Conservation (phyloP, 352 stramenopile genomes). For the Nothophytophthora sp. region DNA sequence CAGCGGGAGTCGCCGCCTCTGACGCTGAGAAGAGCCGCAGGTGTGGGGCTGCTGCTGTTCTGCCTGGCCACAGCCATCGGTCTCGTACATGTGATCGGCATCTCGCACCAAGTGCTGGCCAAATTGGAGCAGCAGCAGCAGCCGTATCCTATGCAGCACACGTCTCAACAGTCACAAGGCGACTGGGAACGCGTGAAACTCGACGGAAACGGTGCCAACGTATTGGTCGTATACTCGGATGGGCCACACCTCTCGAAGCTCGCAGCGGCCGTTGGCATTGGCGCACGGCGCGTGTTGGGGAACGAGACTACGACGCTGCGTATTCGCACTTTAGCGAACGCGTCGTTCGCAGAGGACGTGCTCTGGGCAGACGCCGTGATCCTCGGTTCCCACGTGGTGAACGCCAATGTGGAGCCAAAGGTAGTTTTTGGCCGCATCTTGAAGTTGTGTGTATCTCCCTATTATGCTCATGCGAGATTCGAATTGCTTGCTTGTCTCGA, state of each 20-base stretch:
- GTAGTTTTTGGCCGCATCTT: no score
- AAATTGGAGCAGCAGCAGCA: conserved; percentile 33
- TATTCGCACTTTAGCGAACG: conserved; percentile 53
- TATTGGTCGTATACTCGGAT: conserved; percentile 77
- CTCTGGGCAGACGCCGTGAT: conserved; percentile 85
- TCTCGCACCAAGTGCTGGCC: conserved; percentile 41
- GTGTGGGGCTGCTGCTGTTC: conserved; percentile 34
- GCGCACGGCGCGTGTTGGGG: conserved; percentile 35
- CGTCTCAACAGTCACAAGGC: conserved; percentile 17
- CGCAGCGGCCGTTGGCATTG: conserved; percentile 59
- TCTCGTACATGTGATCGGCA: conserved; percentile 37
- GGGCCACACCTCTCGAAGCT: conserved; percentile 75
- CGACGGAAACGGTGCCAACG: conserved; percentile 23
- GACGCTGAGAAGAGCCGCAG: conserved; percentile 10
- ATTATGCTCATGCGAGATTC: no score
- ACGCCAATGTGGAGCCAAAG: conserved; percentile 89
- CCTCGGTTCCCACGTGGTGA: conserved; percentile 83
- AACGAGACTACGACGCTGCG: conserved; percentile 42
- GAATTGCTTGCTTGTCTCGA: neutral
- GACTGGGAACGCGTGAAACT: conserved; percentile 12
- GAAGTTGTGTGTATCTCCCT: no score
- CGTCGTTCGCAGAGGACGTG: conserved; percentile 81
- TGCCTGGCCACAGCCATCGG: conserved; percentile 33
- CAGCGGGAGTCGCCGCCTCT: neutral
- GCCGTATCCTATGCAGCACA: conserved; percentile 15